Base-by-base conservation (phyloP, 176 grass and related monocot genomes). In the Bothriochloa decipiens region DNA sequence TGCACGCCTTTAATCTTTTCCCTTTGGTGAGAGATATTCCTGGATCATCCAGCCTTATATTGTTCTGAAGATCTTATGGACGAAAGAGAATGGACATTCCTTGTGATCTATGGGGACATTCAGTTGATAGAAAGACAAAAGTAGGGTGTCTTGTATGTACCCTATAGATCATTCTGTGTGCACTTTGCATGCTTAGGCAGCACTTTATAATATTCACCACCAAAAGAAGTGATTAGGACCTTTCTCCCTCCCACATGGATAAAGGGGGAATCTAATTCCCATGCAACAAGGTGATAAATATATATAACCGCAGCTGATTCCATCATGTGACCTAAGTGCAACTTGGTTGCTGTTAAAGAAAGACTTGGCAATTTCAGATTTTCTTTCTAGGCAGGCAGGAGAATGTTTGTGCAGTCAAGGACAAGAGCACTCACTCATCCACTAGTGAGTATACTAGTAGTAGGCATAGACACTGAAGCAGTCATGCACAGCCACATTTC, bases 151-250 rank as follows among this genome's bases (percentile, higher is more conserved):
- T 67, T 86, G 80, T 77, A 68, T 90, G 37, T 15, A 87, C 74
- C 84, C 76, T 89, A 85, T 92, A 91, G 85, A 81, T 94, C 87
- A 91, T 91, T 86, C 87, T 84, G 79, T 84, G 85, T 65, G 80
- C 58, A 82, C 91, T 97, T 97, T 91, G 91, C 82, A 91, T 94
- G 74, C 84, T 88, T 88, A 89, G 74, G 46, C 33, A 71, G 49
- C 73, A 79, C 94, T 92, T 93, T 97, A 91, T 76, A 73, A 91
- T 81, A 91, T 93, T 93, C 89, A 91, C 89, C 80, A 77, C 92
- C 68, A 80, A 76, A 87, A 87, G 84, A 90, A 93, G 89, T 36
- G 94, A 93, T 94, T 89, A 91, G 86, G 91, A 91, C 87, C 83
- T 89, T 86, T 88, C 77, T 87, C 81, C 89, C 73, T 91, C 81